Evolutionary conservation across 108 stramenopile genomes (phyloP).

Genomic region (Nannochloropsis oceanica): DNA sequence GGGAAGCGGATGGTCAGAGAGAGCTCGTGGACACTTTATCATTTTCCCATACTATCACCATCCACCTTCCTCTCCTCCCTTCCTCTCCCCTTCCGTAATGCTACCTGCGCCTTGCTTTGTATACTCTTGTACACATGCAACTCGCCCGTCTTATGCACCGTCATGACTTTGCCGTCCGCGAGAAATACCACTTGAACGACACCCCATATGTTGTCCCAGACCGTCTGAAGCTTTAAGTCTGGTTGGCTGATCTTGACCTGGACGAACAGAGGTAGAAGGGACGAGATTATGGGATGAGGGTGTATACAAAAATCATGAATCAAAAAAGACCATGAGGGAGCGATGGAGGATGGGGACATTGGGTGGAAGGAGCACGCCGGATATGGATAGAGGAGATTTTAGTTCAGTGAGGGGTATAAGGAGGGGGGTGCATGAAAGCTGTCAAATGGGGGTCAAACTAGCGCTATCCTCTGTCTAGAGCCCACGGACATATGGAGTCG

Average conservation of each 20-base stretch:
- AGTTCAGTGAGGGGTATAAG: neutral
- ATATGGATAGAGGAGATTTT: neutral
- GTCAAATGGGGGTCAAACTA: neutral
- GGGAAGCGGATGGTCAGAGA: neutral
- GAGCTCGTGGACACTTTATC: neutral
- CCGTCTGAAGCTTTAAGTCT: neutral
- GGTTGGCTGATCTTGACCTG: neutral
- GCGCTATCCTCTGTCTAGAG: no score
- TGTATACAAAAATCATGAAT: neutral
- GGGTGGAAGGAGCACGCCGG: neutral
- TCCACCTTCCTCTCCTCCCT: neutral
- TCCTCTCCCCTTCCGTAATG: neutral
- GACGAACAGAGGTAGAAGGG: neutral
- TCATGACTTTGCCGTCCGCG: neutral
- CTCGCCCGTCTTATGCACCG: neutral
- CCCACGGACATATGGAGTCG: no score
- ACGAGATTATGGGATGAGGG: neutral
- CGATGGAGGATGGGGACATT: neutral
- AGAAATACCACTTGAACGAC: neutral
- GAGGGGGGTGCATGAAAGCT: neutral
- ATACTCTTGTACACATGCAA: neutral
- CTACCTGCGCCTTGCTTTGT: neutral
- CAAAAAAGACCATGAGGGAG: neutral
- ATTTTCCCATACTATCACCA: neutral
- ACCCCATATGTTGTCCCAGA: neutral